Evolutionary conservation across 1,284 basidiomycete species (phyloP), one percentile per base, ranked within the genome.

Genomic region (Exobasidium rhododendri): DNA sequence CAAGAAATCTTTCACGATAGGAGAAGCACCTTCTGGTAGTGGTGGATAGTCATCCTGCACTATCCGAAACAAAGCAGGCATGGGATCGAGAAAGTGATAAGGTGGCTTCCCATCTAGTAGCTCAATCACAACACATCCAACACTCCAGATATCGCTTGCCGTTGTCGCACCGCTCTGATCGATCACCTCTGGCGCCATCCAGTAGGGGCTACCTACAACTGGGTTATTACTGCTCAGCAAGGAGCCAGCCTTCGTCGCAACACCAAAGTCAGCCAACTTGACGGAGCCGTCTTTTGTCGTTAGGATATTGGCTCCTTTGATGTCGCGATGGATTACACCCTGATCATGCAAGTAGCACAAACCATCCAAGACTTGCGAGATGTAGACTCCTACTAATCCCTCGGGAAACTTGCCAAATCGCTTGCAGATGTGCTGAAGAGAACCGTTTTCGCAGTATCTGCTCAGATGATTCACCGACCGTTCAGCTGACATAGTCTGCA

Each of bases 401-500:
- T 98, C 94, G 0, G 94, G 94, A 77, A 97, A 97, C 82, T 97
- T 96, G 69, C 94, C 94, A 81, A 97, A 97, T 59, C 90, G 88
- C 81, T 97, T 97, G 82, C 89, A 89, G 73, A 97, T 97, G 66
- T 89, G 89, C 79, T 96, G 91, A 13, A 98, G 83, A 3, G 92
- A 96, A 24, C 94, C 94, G 75, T 98, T 98, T 83, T 98, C 94
- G 83, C 94, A 97, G 79, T 94, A 94, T 57, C 90, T 91, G 69
- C 2, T 17, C 17, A 64, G 30, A 63, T 55, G 31, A n/a, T 11
- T 20, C 20, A 56, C 53, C 13, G 51, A 30, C 24, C 13, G n/a
- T n/a, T 22, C 51, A 30, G 32, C 58, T 46, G 31, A 24, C 20
- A 20, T 62, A n/a, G 14, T 22, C 14, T 44, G 22, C 43, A 44